These are phyloP conservation scores for Prunus mongolica DNA, from an alignment of 306 rosid genomes.

Conservation along the genomic window DNA sequence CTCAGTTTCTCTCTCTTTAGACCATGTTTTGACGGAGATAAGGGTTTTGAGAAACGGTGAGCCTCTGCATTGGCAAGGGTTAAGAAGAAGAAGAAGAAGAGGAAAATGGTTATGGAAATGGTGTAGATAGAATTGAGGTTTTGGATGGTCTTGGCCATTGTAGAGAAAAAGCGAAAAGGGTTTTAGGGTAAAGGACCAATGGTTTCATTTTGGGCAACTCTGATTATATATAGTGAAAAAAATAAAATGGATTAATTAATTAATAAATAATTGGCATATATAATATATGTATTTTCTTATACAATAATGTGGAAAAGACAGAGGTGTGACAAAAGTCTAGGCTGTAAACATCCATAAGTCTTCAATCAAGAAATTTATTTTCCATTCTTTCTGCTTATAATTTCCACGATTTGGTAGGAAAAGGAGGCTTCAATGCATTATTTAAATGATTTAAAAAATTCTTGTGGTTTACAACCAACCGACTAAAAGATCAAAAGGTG, in stretches of 20 bases:
- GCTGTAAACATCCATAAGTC: no score
- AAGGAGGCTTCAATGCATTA: no score
- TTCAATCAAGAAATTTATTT: no score
- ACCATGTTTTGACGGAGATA: conserved; percentile 17
- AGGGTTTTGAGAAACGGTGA: conserved; percentile 10
- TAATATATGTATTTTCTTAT: no score
- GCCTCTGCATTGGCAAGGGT: not conserved
- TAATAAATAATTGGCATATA: no score
- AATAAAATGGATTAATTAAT: not conserved
- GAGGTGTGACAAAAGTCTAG: no score
- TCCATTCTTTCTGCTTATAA: no score
- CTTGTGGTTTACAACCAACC: not conserved
- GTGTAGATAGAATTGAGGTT: not conserved
- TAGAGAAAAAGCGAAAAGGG: not conserved
- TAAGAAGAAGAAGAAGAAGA: conserved; percentile 3
- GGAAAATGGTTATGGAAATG: conserved; percentile 1
- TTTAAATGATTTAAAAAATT: no score
- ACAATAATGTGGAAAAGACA: no score
- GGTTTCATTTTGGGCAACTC: not conserved
- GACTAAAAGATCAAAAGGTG: no score
- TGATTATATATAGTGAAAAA: not conserved
- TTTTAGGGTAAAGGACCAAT: not conserved
- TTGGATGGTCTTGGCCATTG: conserved; percentile 12
- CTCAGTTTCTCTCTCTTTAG: conserved; percentile 33
- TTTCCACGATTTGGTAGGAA: no score